phyloP scores from a whole-genome alignment of 2,329 filamentous ascomycete species.

The Trichoderma semiorbis region DNA sequence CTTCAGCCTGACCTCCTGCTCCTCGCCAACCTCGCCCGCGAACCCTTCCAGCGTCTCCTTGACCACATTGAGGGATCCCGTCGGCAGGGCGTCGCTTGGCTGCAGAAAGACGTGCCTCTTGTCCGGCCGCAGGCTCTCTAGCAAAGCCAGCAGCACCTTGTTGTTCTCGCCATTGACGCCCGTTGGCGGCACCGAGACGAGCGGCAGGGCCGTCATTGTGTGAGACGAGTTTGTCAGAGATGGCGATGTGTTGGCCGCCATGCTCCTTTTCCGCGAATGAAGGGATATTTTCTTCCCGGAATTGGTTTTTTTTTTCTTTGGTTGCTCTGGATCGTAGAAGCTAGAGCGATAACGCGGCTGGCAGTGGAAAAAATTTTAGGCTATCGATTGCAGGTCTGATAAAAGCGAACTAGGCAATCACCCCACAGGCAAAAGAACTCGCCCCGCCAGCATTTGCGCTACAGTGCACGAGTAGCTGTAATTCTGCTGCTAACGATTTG shows the following conservation, averaged over 20 bases:
- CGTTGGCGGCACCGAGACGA: slow-evolving; percentile 40
- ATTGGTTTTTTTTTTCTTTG: not conserved
- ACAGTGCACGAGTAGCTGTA: not conserved
- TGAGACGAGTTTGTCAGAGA: slow-evolving; percentile 63
- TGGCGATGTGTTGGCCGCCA: slow-evolving; percentile 48
- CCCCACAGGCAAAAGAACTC: not conserved
- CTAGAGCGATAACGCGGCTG: slow-evolving; percentile 9
- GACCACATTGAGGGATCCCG: slow-evolving; percentile 68
- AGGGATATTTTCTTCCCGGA: not conserved
- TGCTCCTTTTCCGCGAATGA: slow-evolving; percentile 19
- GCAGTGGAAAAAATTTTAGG: slow-evolving; percentile 10
- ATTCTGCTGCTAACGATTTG: not conserved
- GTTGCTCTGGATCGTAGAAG: not conserved
- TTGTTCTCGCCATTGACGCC: slow-evolving; percentile 25
- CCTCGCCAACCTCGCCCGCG: slow-evolving; percentile 67
- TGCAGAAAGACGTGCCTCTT: slow-evolving; percentile 74
- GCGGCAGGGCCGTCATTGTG: slow-evolving; percentile 51
- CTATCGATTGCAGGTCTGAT: not conserved
- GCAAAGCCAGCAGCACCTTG: slow-evolving; percentile 44
- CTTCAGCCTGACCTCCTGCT: slow-evolving; percentile 66
- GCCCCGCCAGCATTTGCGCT: slow-evolving; percentile 1
- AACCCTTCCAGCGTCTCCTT: slow-evolving; percentile 78
- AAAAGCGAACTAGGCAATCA: not conserved
- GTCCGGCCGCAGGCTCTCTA: slow-evolving; percentile 54
- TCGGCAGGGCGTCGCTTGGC: slow-evolving; percentile 63